Evolutionary conservation across 768 basidiomycete species (phyloP).

Genomic region (Lentinula edodes): DNA sequence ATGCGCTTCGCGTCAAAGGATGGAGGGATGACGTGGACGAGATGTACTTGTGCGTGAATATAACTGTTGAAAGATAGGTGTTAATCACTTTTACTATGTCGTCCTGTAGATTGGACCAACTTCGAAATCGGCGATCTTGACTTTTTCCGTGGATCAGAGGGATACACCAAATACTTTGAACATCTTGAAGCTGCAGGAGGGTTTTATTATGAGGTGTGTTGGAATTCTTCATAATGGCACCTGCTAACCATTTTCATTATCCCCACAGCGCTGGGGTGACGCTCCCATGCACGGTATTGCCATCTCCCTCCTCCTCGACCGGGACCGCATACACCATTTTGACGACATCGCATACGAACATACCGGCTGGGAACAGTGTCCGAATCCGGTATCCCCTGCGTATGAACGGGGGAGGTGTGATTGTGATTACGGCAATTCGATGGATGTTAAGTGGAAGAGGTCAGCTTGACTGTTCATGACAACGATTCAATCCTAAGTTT

Average conservation of each 20-base stretch:
- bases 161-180: slow-evolving; percentile 62
- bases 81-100: neutral
- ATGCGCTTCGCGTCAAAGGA: slow-evolving; percentile 53
- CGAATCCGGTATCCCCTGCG: slow-evolving; percentile 8
- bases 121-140: slow-evolving; percentile 66
- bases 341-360: slow-evolving; percentile 64
- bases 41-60: slow-evolving; percentile 42
- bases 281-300: slow-evolving; percentile 56
- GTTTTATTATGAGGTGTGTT: slow-evolving; percentile 60
- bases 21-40: slow-evolving; percentile 40
- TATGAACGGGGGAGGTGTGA: slow-evolving; percentile 1
- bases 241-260: neutral
- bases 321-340: slow-evolving; percentile 59
- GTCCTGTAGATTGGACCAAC: slow-evolving; percentile 46
- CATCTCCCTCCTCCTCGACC: slow-evolving; percentile 42
- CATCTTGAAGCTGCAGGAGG: slow-evolving; percentile 59
- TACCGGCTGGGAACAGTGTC: slow-evolving; percentile 57
- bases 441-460: slow-evolving; percentile 5
- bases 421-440: neutral
- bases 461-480: neutral
- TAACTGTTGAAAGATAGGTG: neutral
- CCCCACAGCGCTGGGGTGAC: slow-evolving; percentile 25
- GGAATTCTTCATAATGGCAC: neutral
- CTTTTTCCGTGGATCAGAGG: slow-evolving; percentile 54
- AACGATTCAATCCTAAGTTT: neutral